Evolutionary conservation across 306 rosid species (phyloP), one percentile per base, ranked within the genome.

Genomic region (Cucumis hystrix): DNA sequence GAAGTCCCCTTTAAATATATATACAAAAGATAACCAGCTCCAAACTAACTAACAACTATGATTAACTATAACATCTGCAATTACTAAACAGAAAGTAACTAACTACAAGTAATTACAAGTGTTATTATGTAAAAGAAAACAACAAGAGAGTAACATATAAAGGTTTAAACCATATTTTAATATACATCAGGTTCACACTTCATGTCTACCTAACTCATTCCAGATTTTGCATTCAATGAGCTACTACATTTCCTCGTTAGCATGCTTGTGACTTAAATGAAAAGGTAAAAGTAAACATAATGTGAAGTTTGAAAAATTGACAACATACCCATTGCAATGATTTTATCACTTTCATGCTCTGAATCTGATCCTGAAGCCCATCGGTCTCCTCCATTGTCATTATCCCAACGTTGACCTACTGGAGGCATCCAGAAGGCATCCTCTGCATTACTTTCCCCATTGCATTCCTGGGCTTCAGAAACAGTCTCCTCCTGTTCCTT

Each of bases 371-470:
- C 88, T 2, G 97, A 90, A 75, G 82, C 87, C 98, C 98, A 95
- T 81, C 96, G 82, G 76, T 89, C 91, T 41, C 91, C 88, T 37
- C 98, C 92, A 23, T 87, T 88, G 64, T 95, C 98, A 49, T 83
- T 78, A 79, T 92, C 98, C 98, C 97, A 90, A 10, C 98, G 93
- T n/a, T 85, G 89, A 52, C 97, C 97, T 51, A 30, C 82, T 12
- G 93, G 92, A 81, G 98, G 98, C 84, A 84, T 84, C 98, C 98
- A 94, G 75, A 94, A 89, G 74, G 86, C 93, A 6, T 94, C 96
- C 83, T 87, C 98, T 1, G 69, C 16, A 41, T 83, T 89, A 65
- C 79, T 80, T 49, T 82, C 92, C 61, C 80, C 89, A 55, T 81
- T 80, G 41, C 85, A 67, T 72, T 85, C 76, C 66, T 83, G 79